Evolutionary conservation across 345 rosid genomes (phyloP), one percentile per base, ranked within the genome.

Genomic region (Camelina hispida): DNA sequence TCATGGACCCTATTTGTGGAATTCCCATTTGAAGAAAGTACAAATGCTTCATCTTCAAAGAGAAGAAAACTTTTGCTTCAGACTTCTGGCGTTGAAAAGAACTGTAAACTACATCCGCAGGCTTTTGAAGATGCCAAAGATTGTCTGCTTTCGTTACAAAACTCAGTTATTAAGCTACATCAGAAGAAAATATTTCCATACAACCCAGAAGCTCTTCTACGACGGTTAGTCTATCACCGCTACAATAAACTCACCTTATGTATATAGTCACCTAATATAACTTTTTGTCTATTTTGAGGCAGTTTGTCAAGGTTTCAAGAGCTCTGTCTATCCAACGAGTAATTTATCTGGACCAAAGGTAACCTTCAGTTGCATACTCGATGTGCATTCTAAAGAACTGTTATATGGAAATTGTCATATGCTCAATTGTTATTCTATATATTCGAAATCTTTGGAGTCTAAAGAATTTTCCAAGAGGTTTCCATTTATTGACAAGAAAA

Each of bases 61-160:
- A 87, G 78, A 84, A 86, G 90, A 72, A 91, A 83, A 79, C 1
- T 76, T 46, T 35, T 60, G 69, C 18, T 35, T 6, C 76, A 77
- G 40, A 65, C 77, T 69, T 18, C 35, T 50, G 59, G 40, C 50
- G 57, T 58, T 69, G 69, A 77, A 17, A 18, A 14, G n/a, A 79
- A 63, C 37, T 20, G 52, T 38, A 75, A 74, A 69, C 11, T 70
- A 55, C 51, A 17, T 38, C 13, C 62, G 7, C 80, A 77, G 23
- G 79, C 79, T 23, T 86, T 78, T 75, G 74, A 78, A 66, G 71
- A 84, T 75, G 93, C 91, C 67, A 86, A 81, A 80, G 65, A 75
- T 58, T 94, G 98, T 78, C 81, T 93, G 83, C 83, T 91, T 84
- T 86, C 88, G n/a, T 82, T 93, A 63, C 91, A 86, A 81, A 70